These are phyloP conservation scores for Metschnikowia shivogae DNA, from an alignment of 805 yeast genomes.

Conservation along the genomic window DNA sequence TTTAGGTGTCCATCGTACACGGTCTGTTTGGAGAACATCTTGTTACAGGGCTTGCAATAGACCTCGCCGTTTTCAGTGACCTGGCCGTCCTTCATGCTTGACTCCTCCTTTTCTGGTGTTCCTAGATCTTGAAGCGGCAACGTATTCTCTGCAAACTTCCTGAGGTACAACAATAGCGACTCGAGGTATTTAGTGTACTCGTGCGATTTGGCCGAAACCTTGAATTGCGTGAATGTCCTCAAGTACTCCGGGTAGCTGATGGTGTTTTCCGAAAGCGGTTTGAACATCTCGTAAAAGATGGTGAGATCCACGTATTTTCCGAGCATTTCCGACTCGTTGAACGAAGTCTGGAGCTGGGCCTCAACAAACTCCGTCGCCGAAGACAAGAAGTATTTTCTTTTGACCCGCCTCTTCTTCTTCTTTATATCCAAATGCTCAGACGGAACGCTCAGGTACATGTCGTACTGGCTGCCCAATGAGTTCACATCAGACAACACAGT, in stretches of 20 bases:
- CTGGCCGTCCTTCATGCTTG: conserved; percentile 13
- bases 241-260: conserved; percentile 51
- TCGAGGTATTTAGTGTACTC: conserved; percentile 45
- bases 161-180: conserved; percentile 48
- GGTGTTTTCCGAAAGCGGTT: conserved; percentile 29
- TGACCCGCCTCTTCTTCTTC: conserved; percentile 18
- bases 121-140: conserved; percentile 13
- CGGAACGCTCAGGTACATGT: conserved; percentile 29
- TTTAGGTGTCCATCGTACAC: conserved; percentile 65
- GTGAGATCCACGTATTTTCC: conserved; percentile 64
- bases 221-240: conserved; percentile 38
- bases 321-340: conserved; percentile 55
- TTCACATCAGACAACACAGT: conserved; percentile 16
- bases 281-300: conserved; percentile 49
- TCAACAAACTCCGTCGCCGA: conserved; percentile 46
- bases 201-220: conserved; percentile 13
- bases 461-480: conserved; percentile 11
- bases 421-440: conserved; percentile 19
- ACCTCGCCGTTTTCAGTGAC: conserved; percentile 23
- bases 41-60: conserved; percentile 64
- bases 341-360: conserved; percentile 39
- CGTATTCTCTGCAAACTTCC: conserved; percentile 42
- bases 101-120: background rate
- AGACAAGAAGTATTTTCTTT: conserved; percentile 43
- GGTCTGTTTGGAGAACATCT: conserved; percentile 55